phyloP scores from a whole-genome alignment of 2,329 filamentous ascomycete genomes.

The Tolypocladium cylindrosporum region DNA sequence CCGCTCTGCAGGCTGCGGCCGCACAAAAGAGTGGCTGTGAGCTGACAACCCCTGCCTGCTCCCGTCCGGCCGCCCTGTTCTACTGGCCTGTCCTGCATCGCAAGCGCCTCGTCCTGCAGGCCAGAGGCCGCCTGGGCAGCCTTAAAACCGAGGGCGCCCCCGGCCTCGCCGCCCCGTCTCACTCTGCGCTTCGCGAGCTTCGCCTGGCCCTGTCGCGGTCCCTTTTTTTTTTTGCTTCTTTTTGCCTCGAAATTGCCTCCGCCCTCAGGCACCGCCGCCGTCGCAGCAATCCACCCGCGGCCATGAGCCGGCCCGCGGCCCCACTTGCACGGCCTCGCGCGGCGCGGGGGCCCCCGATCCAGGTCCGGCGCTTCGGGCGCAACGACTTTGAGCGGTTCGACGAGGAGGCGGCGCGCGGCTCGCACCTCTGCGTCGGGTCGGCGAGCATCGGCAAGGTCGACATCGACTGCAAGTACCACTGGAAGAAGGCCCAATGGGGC shows the following conservation, averaged over 20 bases:
- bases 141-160: background rate
- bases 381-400: slow-evolving; percentile 11
- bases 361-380: slow-evolving; percentile 8
- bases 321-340: background rate
- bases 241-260: background rate
- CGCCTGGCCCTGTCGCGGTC: background rate
- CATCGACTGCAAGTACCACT: slow-evolving; percentile 10
- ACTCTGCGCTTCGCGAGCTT: background rate
- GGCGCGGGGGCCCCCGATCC: slow-evolving; percentile 3
- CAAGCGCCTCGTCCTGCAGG: background rate
- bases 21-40: background rate
- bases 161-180: background rate
- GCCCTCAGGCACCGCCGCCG: background rate
- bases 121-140: background rate
- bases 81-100: background rate
- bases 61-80: background rate
- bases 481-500: slow-evolving; percentile 10
- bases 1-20: background rate
- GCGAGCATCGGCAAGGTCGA: slow-evolving; percentile 8
- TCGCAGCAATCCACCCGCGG: background rate
- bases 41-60: background rate
- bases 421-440: slow-evolving; percentile 7
- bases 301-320: background rate
- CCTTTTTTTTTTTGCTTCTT: background rate
- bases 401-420: slow-evolving; percentile 4